phyloP scores from a whole-genome alignment of 2,329 filamentous ascomycete genomes.

The Scolecobasidium constrictum region DNA sequence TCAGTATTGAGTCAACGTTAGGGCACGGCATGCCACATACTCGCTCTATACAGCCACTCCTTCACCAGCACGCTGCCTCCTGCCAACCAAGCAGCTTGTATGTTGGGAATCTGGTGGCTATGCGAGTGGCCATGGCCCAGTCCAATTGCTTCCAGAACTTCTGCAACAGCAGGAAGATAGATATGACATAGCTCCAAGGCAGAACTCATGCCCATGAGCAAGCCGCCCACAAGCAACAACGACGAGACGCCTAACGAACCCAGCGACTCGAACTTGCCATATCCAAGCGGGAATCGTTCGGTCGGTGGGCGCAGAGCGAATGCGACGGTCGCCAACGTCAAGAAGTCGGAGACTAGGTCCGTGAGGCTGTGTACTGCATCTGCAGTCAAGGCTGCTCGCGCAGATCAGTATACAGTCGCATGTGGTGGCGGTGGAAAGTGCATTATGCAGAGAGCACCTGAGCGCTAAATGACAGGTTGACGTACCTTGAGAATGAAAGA shows the following conservation, averaged over 20 bases:
- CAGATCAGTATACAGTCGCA: background rate
- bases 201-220: constrained; percentile 73
- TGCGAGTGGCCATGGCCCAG: constrained; percentile 45
- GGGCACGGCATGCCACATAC: constrained; percentile 31
- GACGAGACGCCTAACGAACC: constrained; percentile 88
- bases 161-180: constrained; percentile 9
- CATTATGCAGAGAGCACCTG: background rate
- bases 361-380: constrained; percentile 94
- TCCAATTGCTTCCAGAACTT: constrained; percentile 7
- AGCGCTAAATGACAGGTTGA: background rate
- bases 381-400: constrained; percentile 59
- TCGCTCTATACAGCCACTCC: constrained; percentile 94
- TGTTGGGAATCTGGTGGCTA: constrained; percentile 50
- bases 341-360: constrained; percentile 87
- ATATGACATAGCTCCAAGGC: constrained; percentile 44
- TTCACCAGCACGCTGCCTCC: constrained; percentile 83
- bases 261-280: constrained; percentile 95
- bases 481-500: constrained; percentile 74
- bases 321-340: constrained; percentile 88
- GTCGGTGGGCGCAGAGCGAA: constrained; percentile 83
- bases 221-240: constrained; percentile 75
- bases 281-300: constrained; percentile 75
- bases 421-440: constrained; percentile 2
- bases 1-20: constrained; percentile 5
- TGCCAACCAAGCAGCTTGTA: constrained; percentile 92